Evolutionary conservation across 257 asterid genomes (phyloP), one percentile per base, ranked within the genome.

Genomic region (Osmanthus fragrans): DNA sequence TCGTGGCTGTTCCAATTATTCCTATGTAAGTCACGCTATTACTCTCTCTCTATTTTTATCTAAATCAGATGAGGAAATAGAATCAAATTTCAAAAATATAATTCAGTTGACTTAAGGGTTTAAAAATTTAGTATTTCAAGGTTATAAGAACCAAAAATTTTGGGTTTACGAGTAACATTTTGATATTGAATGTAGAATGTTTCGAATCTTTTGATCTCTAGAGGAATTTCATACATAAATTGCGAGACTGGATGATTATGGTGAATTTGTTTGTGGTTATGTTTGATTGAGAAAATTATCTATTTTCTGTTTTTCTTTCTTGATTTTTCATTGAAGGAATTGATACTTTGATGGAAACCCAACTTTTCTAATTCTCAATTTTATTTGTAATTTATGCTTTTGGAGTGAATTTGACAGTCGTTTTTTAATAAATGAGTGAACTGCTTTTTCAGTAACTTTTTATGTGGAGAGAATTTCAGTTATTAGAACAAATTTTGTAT

Each of bases 81-180:
- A 74, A n/a, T 73, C 36, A 60, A 47, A 56, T 54, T 39, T 30
- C 58, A 6, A 45, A 68, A 70, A 42, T 79, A 40, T 66, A 25
- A 29, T 73, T 76, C 70, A 65, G 60, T 70, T 71, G 82, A 64
- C 77, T 73, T 47, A 56, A n/a, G 37, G 72, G 45, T 23, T 76
- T 34, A 34, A 65, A 68, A 65, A 4, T 70, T 68, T 32, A n/a
- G 23, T 2, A 39, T 39, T n/a, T 69, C 63, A 70, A 68, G 64
- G 67, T 64, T 73, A 21, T 12, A 30, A 19, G 54, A 58, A 25
- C 70, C 23, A 40, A 69, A 29, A 27, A 15, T 32, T 32, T 72
- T 49, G 10, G 56, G 42, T 54, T 80, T 68, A 21, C 30, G 71
- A 23, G 60, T 19, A 34, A 70, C 9, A 5, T 70, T 66, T 42